Evolutionary conservation across 2,329 filamentous ascomycete species (phyloP).

Genomic region (Colletotrichum eleusines): DNA sequence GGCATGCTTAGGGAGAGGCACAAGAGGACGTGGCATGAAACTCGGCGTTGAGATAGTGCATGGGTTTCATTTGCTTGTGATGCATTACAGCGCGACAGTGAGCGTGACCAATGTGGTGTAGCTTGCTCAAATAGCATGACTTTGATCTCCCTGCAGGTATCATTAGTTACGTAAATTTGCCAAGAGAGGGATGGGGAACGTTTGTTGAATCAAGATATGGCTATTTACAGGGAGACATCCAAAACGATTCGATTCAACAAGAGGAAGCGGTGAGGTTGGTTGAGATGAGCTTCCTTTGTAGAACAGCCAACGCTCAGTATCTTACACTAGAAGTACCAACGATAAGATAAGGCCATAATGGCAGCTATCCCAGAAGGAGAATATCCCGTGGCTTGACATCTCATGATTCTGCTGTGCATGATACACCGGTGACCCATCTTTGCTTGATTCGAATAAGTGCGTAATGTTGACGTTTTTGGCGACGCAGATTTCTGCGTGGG

Average conservation of each 20-base stretch:
- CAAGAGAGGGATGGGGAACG: not conserved
- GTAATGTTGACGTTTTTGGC: not conserved
- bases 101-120: conserved; percentile 5
- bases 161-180: not conserved
- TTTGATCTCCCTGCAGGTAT: not conserved
- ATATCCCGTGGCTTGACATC: not conserved
- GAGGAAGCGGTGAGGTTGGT: conserved; percentile 23
- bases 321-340: no score
- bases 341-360: not conserved
- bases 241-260: conserved; percentile 19
- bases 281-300: conserved; percentile 5
- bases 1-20: not conserved
- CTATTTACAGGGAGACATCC: not conserved
- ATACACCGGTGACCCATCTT: not conserved
- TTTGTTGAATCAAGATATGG: not conserved
- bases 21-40: not conserved
- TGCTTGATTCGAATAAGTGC: not conserved
- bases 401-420: not conserved
- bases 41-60: conserved; percentile 12
- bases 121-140: conserved; percentile 15
- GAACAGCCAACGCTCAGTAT: not conserved
- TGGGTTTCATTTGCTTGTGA: not conserved
- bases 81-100: not conserved
- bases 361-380: not conserved
- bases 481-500: no score